Conservation (phyloP, 164 flowering plant genomes). For the Warburgia ugandensis region DNA sequence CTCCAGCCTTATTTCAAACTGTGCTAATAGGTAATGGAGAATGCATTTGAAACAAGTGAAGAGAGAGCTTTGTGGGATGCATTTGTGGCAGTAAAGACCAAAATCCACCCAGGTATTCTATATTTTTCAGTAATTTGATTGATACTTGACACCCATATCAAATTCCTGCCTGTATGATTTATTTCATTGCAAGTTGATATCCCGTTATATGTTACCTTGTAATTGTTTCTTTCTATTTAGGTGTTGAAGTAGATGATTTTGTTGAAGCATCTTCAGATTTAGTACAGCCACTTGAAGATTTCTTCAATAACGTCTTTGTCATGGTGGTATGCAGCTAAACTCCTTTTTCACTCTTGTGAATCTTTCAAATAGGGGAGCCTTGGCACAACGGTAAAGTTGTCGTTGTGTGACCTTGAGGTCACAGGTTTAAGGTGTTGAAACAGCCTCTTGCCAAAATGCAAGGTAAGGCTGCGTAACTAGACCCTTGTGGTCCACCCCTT, state of each 20-base stretch:
- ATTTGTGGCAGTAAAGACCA: slow-evolving; percentile 44
- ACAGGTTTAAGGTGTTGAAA: too few species aligned
- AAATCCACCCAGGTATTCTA: slow-evolving; percentile 56
- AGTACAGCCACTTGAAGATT: slow-evolving; percentile 76
- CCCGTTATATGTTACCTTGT: background rate
- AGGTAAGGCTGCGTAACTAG: too few species aligned
- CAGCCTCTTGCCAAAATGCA: too few species aligned
- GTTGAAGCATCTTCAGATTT: slow-evolving; percentile 56
- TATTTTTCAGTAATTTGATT: background rate
- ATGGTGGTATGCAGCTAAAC: slow-evolving; percentile 80
- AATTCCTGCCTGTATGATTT: too few species aligned
- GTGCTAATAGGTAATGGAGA: slow-evolving; percentile 58
- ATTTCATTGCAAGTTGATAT: background rate
- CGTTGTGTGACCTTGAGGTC: too few species aligned
- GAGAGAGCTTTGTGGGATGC: slow-evolving; percentile 75
- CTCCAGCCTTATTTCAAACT: background rate
- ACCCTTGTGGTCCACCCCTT: too few species aligned
- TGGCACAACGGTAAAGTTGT: too few species aligned
- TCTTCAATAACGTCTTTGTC: slow-evolving; percentile 82
- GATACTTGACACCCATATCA: background rate
- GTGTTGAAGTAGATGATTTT: slow-evolving; percentile 78
- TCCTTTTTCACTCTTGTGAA: background rate
- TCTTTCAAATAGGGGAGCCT: background rate
- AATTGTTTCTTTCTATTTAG: slow-evolving; percentile 24
- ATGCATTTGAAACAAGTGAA: slow-evolving; percentile 62